Percentiles rank a stretch among this genome's conserved stretches.
These are phyloP conservation scores for Starmerella sirachaensis DNA, from an alignment of 805 yeast genomes.

Conservation along the genomic window DNA sequence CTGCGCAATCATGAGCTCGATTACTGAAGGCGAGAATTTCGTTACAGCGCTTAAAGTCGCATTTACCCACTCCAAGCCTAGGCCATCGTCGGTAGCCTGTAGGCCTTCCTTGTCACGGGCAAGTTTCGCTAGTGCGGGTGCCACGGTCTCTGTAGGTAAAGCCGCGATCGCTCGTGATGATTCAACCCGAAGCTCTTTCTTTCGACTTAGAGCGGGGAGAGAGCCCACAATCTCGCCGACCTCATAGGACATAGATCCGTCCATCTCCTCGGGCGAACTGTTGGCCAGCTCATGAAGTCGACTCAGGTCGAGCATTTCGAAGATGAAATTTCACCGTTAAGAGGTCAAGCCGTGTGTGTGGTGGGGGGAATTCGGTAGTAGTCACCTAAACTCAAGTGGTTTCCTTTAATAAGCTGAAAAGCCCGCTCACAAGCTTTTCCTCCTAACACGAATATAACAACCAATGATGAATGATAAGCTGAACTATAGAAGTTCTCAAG, in stretches of 20 bases:
- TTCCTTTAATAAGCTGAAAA: slow-evolving; percentile 3
- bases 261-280: background rate
- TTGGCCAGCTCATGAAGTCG: slow-evolving; percentile 4
- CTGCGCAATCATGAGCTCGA: slow-evolving; percentile 5
- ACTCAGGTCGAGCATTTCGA: background rate
- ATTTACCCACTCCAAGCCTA: slow-evolving; percentile 10
- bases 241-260: background rate
- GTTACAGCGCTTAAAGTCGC: slow-evolving; percentile 1
- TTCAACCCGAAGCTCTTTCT: slow-evolving; percentile 4
- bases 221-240: slow-evolving; percentile 4
- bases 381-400: background rate
- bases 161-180: background rate
- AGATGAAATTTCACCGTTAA: background rate
- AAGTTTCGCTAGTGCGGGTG: slow-evolving; percentile 1
- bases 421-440: background rate
- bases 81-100: slow-evolving; percentile 9
- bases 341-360: background rate
- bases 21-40: background rate
- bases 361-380: background rate
- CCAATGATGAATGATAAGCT: slow-evolving; percentile 21
- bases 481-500: slow-evolving; percentile 19
- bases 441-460: slow-evolving; percentile 20
- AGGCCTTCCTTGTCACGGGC: background rate
- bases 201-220: slow-evolving; percentile 8
- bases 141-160: background rate